These are phyloP conservation scores for Globisporangium spiculum DNA, from an alignment of 352 stramenopile genomes.

Conservation along the genomic window DNA sequence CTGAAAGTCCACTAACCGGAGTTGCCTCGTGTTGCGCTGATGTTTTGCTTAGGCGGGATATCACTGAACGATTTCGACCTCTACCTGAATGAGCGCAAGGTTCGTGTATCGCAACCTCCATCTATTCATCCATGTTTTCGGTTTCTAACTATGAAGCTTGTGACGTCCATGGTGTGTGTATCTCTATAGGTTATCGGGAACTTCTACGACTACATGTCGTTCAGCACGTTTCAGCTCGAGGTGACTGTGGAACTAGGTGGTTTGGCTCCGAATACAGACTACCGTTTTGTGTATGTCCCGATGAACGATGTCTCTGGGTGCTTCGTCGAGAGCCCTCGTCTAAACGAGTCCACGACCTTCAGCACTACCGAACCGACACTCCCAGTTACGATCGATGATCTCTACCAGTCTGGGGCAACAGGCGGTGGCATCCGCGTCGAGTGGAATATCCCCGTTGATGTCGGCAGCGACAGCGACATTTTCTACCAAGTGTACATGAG, in stretches of 20 bases:
- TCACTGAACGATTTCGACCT: constrained; percentile 33
- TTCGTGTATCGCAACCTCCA: constrained; percentile 6
- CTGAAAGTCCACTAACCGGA: too few relatives aligned
- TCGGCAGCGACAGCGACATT: constrained; percentile 27
- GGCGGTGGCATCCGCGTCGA: constrained; percentile 48
- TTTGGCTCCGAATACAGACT: constrained; percentile 31
- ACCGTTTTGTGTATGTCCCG: constrained; percentile 39
- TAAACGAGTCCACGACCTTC: constrained; percentile 18
- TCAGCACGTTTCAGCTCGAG: constrained; percentile 27
- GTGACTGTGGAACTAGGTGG: constrained; percentile 48
- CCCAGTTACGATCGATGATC: constrained; percentile 21
- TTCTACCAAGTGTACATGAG: constrained; percentile 63
- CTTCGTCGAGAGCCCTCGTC: constrained; percentile 1
- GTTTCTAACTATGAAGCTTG: too few relatives aligned
- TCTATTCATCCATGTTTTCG: too few relatives aligned
- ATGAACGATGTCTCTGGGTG: constrained; percentile 55
- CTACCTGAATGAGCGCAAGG: constrained; percentile 30
- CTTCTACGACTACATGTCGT: constrained; percentile 24
- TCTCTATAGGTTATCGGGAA: constrained; percentile 25
- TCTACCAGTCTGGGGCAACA: constrained; percentile 41
- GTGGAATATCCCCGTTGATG: constrained; percentile 41
- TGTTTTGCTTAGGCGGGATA: constrained; percentile 25
- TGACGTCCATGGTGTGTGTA: not conserved
- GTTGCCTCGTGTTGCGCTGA: too few relatives aligned
- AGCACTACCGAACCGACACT: constrained; percentile 22